Evolutionary conservation across 1,139 yeast species (phyloP).

Genomic region (Lodderomyces metapsilosis): DNA sequence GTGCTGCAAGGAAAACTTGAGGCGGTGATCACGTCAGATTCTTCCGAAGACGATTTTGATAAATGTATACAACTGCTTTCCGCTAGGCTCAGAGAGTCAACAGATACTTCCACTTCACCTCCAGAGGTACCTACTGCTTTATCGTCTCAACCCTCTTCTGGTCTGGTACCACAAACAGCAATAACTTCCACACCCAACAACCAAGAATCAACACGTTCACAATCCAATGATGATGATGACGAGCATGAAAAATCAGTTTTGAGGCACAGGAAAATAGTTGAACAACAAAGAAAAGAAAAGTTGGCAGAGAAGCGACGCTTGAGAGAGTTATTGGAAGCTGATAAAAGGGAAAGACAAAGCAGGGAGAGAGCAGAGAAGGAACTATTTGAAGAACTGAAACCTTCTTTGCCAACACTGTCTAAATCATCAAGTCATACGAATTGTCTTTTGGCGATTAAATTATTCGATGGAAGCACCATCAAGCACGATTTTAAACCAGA

Average conservation of each 20-base stretch:
- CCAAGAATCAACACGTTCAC: background rate
- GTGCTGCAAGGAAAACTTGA: constrained; percentile 46
- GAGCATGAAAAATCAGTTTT: constrained; percentile 12
- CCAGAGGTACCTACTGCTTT: background rate
- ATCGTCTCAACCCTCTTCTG: background rate
- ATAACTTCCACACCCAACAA: background rate
- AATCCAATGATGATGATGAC: background rate
- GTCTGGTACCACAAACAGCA: background rate
- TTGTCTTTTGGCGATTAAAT: constrained; percentile 50
- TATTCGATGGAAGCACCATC: constrained; percentile 55
- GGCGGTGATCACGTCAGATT: constrained; percentile 37
- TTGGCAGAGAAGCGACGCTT: constrained; percentile 56
- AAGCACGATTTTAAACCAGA: constrained; percentile 39
- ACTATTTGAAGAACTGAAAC: background rate
- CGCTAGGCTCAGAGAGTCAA: background rate
- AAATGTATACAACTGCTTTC: background rate
- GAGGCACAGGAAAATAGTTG: constrained; percentile 39
- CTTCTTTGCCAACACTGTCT: background rate
- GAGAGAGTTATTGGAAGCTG: constrained; percentile 47
- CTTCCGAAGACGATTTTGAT: constrained; percentile 20
- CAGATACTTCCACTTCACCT: background rate
- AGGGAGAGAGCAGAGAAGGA: constrained; percentile 36
- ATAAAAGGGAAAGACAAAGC: constrained; percentile 49
- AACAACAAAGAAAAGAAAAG: constrained; percentile 34
- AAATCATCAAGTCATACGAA: constrained; percentile 1